Evolutionary conservation across 228 moss, liverwort and hornwort genomes (phyloP).

Genomic region (Sphagnum magellanicum): DNA sequence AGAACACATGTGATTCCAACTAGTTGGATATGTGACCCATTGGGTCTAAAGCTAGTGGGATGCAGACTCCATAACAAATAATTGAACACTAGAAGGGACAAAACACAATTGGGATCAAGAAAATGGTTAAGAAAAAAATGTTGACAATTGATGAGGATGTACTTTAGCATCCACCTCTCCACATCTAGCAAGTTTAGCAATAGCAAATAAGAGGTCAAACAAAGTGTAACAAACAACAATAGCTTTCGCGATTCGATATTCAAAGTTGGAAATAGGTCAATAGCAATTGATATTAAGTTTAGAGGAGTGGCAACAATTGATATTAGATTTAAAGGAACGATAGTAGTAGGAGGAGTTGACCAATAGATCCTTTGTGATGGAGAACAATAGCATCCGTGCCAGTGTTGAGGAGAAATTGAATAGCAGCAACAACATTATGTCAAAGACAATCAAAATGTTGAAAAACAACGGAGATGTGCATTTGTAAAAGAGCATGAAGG

Average conservation of each 20-base stretch:
- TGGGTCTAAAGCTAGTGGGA: too few species aligned
- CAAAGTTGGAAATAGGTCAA: constrained; percentile 23
- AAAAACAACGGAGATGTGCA: too few species aligned
- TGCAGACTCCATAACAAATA: too few species aligned
- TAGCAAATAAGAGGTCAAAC: constrained; percentile 57
- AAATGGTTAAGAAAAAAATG: constrained; percentile 58
- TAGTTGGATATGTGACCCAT: too few species aligned
- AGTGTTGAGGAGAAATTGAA: constrained; percentile 7
- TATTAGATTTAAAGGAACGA: too few species aligned
- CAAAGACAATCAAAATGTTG: too few species aligned
- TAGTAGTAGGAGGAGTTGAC: too few species aligned
- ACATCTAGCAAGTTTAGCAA: constrained; percentile 60
- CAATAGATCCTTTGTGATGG: constrained; percentile 16
- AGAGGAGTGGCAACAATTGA: constrained; percentile 6
- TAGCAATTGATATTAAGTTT: constrained; percentile 23
- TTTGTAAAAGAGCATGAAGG: too few species aligned
- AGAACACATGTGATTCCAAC: too few species aligned
- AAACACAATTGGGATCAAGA: constrained; percentile 56
- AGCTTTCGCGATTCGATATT: constrained; percentile 45
- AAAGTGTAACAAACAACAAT: constrained; percentile 30
- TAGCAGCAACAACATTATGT: too few species aligned
- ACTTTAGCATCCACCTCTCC: constrained; percentile 34
- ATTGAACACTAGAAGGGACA: too few species aligned
- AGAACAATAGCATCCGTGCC: constrained; percentile 8
- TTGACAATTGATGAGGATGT: constrained; percentile 70